Base-by-base conservation (phyloP, 192 early-diverging fungal genomes). In the Lobosporangium transversale region DNA sequence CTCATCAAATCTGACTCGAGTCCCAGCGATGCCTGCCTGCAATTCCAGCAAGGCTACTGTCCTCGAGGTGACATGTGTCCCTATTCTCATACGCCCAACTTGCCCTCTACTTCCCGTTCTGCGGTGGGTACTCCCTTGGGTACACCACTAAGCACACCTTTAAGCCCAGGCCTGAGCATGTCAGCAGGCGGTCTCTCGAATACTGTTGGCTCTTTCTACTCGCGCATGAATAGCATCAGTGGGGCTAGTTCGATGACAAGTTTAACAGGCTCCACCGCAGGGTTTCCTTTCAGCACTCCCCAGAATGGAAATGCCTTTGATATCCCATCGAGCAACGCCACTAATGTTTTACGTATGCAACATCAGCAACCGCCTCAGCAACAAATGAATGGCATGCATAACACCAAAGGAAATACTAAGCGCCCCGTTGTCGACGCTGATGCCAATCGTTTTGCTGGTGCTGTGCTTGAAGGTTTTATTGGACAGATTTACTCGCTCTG, bases 401-500 rank as follows among this genome's bases (percentile, higher is more conserved):
- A 31, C 55, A 20, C 55, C 45, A 76, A 67, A 53, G 65, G 58
- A 30, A 60, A 57, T 26, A 40, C 66, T 26, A 76, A 76, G 43
- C 58, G 73, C 14, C 58, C 48, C 7, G 52, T 65, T 2, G 64
- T 65, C 3, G 73, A 76, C 53, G 70, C 66, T 9, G 86, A 87
- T 40, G 80, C 78, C 14, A 93, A 89, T 63, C 87, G 92, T 14
- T 96, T 92, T 61, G 68, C 86, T 15, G 89, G 89, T 21, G 83
- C 84, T 3, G 42, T 79, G 36, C 76, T 96, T 6, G 90, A 93
- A 48, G 88, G 91, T n/a, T 84, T 92, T 40, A 79, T 89, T 23
- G 91, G 91, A 29, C 83, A 92, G 42, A 89, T 95, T 20, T 91
- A 90, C 60, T 81, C 88, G 12, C 79, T 96, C 14, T 94, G 90